Conservation (phyloP, 1,284 basidiomycete genomes). For the Sphaerobolus stellatus region DNA sequence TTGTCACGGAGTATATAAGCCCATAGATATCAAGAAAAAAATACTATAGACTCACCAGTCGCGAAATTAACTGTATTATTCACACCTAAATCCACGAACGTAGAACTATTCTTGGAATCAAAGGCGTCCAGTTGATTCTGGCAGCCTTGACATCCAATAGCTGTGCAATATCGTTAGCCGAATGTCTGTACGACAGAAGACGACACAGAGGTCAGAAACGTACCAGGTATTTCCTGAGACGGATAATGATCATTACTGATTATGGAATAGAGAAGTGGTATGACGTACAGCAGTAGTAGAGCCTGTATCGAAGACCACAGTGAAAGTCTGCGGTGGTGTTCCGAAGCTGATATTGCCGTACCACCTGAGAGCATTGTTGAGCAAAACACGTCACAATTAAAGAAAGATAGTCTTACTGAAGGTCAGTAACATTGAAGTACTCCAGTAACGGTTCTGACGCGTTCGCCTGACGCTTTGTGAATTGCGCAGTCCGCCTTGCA, state of each 20-base stretch:
- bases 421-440: slow-evolving; percentile 17
- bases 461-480: no score
- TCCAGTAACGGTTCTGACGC: slow-evolving; percentile 13
- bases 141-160: slow-evolving; percentile 4
- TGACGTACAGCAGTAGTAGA: slow-evolving; percentile 10
- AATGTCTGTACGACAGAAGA: slow-evolving; percentile 16
- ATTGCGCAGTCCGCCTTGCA: no score
- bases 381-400: neutral
- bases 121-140: slow-evolving; percentile 8
- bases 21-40: neutral
- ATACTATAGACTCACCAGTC: slow-evolving; percentile 37
- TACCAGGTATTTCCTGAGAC: slow-evolving; percentile 7
- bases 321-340: slow-evolving; percentile 18
- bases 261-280: neutral
- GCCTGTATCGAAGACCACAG: slow-evolving; percentile 21
- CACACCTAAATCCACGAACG: neutral
- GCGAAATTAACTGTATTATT: slow-evolving; percentile 12
- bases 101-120: slow-evolving; percentile 4
- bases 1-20: neutral
- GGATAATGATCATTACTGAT: slow-evolving; percentile 33
- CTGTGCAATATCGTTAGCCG: neutral
- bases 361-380: slow-evolving; percentile 11
- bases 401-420: slow-evolving; percentile 12
- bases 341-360: slow-evolving; percentile 18
- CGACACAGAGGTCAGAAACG: slow-evolving; percentile 22